Conservation (phyloP, 371 early-diverging fungal genomes). For the Nematocida ironsii region DNA sequence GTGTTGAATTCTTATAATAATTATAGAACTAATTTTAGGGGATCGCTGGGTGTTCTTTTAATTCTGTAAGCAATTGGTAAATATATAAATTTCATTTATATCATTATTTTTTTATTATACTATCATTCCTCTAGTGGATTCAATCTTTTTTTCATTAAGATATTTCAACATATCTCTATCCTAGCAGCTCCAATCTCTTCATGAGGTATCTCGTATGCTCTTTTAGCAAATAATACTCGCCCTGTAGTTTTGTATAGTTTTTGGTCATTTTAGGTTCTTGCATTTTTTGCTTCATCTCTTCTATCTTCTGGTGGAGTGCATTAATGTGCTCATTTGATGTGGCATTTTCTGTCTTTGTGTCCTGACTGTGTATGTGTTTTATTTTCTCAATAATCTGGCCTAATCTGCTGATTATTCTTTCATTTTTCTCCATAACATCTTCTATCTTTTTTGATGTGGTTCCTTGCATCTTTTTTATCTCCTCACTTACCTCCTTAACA, state of each 20-base stretch:
- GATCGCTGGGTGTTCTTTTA: no score
- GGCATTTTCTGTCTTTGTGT: neutral
- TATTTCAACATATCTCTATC: neutral
- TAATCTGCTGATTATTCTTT: slow-evolving; percentile 2
- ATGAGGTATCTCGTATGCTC: slow-evolving; percentile 3
- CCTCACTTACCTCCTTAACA: slow-evolving; percentile 1
- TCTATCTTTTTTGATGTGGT: slow-evolving; percentile 3
- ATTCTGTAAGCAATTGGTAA: no score
- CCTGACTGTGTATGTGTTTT: neutral
- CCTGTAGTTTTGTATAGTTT: slow-evolving; percentile 8
- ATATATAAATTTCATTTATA: no score
- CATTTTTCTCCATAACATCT: slow-evolving; percentile 1
- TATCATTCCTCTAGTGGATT: no score
- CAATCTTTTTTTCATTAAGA: no score
- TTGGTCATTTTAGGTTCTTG: neutral
- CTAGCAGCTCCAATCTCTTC: slow-evolving; percentile 22
- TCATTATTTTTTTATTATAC: no score
- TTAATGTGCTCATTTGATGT: neutral
- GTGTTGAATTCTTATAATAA: no score
- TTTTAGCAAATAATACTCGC: slow-evolving; percentile 20
- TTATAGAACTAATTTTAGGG: no score
- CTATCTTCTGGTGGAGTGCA: neutral
- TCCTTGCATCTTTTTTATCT: neutral
- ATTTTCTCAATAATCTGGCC: slow-evolving; percentile 1
- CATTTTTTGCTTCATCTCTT: slow-evolving; percentile 17